Evolutionary conservation across 305 asterid species (phyloP), one percentile per base, ranked within the genome.

Genomic region (Vinca major): DNA sequence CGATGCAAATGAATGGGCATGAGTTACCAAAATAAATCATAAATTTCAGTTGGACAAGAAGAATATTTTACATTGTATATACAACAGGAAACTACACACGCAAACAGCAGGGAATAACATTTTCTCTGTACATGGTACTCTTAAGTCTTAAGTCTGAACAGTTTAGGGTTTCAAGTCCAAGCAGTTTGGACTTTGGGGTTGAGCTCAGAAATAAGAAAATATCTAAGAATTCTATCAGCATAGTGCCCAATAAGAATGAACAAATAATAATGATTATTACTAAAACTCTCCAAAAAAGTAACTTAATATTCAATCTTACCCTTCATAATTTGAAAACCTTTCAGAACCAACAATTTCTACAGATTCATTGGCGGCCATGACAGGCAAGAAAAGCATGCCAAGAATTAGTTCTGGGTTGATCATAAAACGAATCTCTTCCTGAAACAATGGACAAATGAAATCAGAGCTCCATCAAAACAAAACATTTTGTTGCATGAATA

Each of bases 381-480:
- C 66, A 57, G 96, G 84, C 73, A 85, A 62, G 84, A 92, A 90
- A 74, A 92, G 89, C 85, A 80, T 86, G 82, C 93, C 84, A 71
- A 75, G 66, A 39, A 88, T 86, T 75, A 92, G 71, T 83, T 92
- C 98, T 43, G 96, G 96, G 70, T 87, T 90, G 81, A 90, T 87
- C 98, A 92, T 86, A 84, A 90, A 90, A 71, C 96, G 94, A 52
- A 92, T 92, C 84, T 92, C 98, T 80, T 90, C 98, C 86, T 81
- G 66, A 80, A 49, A 60, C 21, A 37, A 60, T 37, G 39, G 64
- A 37, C 20, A 0, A 60, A 37, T 13, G 45, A 39, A 61, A 61
- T 61, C 48, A 39, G 48, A 61, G 47, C 47, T 12, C 43, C 13
- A 7, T n/a, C 16, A n/a, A 11, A 37, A 16, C 4, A 4, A 33